phyloP scores from a whole-genome alignment of 345 rosid genomes.

The Eucalyptus marginata region DNA sequence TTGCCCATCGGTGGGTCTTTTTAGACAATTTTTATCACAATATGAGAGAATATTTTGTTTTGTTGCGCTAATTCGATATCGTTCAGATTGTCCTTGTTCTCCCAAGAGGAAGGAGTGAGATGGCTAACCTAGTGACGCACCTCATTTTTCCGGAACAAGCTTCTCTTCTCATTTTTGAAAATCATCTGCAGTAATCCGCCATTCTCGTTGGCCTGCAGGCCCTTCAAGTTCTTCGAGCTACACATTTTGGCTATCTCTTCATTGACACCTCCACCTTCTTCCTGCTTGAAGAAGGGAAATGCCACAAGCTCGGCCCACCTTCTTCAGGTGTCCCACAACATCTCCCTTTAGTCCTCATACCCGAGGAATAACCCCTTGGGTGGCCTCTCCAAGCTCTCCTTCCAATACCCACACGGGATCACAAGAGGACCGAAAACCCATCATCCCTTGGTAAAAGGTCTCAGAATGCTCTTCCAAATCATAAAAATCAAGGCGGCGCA shows the following conservation, averaged over 20 bases:
- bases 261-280: not conserved
- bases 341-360: not conserved
- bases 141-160: no score
- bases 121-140: no score
- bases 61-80: no score
- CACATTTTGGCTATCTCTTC: not conserved
- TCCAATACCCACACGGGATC: not conserved
- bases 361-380: not conserved
- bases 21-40: no score
- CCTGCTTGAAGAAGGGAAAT: not conserved
- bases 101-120: no score
- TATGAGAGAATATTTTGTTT: no score
- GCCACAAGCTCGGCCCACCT: not conserved
- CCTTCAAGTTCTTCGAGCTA: conserved; percentile 6
- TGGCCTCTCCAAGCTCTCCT: not conserved
- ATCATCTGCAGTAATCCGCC: not conserved
- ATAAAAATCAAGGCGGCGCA: no score
- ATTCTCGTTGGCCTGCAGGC: not conserved
- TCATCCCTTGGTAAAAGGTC: not conserved
- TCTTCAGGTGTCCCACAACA: not conserved
- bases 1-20: no score
- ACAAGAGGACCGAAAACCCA: no score
- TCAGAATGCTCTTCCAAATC: no score
- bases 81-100: no score
- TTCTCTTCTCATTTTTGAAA: no score